These are phyloP conservation scores for Nakataea oryzae DNA, from an alignment of 2,329 filamentous ascomycete genomes.

Conservation along the genomic window DNA sequence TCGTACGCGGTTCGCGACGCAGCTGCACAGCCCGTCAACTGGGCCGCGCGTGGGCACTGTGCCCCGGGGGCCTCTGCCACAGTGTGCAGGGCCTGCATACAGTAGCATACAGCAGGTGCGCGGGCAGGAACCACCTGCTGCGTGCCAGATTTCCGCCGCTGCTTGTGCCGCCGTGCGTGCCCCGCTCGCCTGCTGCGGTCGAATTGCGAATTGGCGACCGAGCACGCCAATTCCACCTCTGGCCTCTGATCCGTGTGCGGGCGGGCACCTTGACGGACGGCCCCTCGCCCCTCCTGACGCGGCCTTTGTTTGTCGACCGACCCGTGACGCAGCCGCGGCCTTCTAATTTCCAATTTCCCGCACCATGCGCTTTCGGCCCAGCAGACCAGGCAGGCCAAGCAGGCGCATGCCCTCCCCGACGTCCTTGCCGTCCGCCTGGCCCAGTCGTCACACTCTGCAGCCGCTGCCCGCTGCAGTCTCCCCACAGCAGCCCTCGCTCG, in stretches of 20 bases:
- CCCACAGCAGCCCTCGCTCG: no score
- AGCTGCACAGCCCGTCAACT: background rate
- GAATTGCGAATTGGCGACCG: background rate
- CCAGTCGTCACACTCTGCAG: no score
- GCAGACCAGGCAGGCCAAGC: no score
- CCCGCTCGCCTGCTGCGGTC: background rate
- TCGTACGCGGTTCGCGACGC: constrained; percentile 2
- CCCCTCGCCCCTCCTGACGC: background rate
- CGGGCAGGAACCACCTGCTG: no score
- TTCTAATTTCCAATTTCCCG: background rate
- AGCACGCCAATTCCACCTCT: background rate
- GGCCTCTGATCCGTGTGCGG: no score
- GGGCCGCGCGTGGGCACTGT: background rate
- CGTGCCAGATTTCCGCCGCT: no score
- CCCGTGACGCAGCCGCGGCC: background rate
- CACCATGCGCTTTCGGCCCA: background rate
- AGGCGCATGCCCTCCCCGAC: no score
- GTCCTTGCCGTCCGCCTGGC: no score
- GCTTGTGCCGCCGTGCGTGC: no score
- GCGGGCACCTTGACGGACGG: no score
- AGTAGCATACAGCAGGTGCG: no score
- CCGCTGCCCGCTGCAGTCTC: no score
- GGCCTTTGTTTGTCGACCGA: background rate
- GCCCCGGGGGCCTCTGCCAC: background rate
- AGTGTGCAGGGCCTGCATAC: background rate